Evolutionary conservation across 2,329 filamentous ascomycete genomes (phyloP).

Genomic region (Coccinonectria pachysandricola): DNA sequence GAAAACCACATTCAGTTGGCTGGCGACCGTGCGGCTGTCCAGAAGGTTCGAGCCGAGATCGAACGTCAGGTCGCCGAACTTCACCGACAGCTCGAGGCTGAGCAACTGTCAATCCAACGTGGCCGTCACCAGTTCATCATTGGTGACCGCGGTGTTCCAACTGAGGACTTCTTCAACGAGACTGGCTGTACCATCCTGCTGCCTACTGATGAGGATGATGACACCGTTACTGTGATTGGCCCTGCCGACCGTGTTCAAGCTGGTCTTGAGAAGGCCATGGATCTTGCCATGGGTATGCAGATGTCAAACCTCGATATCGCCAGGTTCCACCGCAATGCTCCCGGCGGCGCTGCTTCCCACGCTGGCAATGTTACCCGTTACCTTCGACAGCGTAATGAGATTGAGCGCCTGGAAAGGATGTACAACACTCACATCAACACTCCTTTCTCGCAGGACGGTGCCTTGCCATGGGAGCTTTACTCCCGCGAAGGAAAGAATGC

Average conservation of each 20-base stretch:
- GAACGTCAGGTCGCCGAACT: conserved; percentile 71
- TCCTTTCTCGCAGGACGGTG: conserved; percentile 57
- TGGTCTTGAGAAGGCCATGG: conserved; percentile 75
- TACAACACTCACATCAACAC: conserved; percentile 85
- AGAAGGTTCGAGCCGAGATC: conserved; percentile 68
- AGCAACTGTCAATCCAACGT: conserved; percentile 72
- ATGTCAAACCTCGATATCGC: conserved; percentile 75
- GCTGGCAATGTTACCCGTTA: conserved; percentile 83
- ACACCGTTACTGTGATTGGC: conserved; percentile 77
- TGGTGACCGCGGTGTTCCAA: conserved; percentile 66
- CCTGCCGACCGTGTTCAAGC: conserved; percentile 61
- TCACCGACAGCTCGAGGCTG: conserved; percentile 61
- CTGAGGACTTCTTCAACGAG: conserved; percentile 78
- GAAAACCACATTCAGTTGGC: conserved; percentile 75
- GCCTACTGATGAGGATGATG: conserved; percentile 66
- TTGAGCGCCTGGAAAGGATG: conserved; percentile 68
- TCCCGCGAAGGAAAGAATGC: conserved; percentile 76
- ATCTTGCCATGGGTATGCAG: conserved; percentile 79
- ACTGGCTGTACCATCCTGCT: conserved; percentile 86
- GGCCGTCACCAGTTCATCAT: conserved; percentile 93
- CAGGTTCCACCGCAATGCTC: conserved; percentile 64
- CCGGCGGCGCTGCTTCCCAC: conserved; percentile 63
- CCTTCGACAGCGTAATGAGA: conserved; percentile 68
- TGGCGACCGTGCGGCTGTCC: conserved; percentile 75
- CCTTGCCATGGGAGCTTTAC: conserved; percentile 79